Evolutionary conservation across 805 yeast species (phyloP), one percentile per base, ranked within the genome.

Genomic region (Candida vaughaniae): DNA sequence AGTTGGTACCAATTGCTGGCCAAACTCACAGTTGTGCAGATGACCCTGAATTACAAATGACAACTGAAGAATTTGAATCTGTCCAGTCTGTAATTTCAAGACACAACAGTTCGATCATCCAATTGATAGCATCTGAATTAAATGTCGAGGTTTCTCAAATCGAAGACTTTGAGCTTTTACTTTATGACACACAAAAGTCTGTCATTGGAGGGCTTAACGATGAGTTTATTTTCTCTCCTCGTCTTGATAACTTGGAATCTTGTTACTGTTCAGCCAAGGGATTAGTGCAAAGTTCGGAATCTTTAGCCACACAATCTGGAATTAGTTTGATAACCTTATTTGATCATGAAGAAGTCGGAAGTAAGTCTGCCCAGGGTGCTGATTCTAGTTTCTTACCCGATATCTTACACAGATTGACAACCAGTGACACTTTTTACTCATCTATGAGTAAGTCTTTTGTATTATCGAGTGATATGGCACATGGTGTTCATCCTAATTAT

Each of bases 311-410:
- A 1, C 82, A 78, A 39, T 45, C 64, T 2, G 83, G 86, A 29
- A 79, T 88, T 28, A 80, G 84, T 53, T 58, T 90, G 55, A 72
- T 89, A 37, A 81, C 96, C 0, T 69, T 90, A 42, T 91, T 93
- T 59, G 99, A 91, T 58, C 98, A 93, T 60, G 99, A 91, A 62
- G 99, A 91, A 60, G 75, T 91, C 48, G 99, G 99, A 0, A 89
- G 97, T 1, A 71, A 80, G 6, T 84, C 95, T 12, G 95, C 96
- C 10, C 97, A 91, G 62, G 99, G 99, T 46, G 99, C 99, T 1
- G 90, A 87, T 53, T 88, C 97, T 1, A 85, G 90, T 42, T 87
- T 93, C 56, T 66, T 91, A 37, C 93, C 93, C 16, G 85, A 88
- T 49, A 72, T 87, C 23, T 58, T 90, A 35, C 77, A 75, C 43